These are phyloP conservation scores for Uronychia setigera DNA, from an alignment of 73 alveolate genomes.

Conservation along the genomic window DNA sequence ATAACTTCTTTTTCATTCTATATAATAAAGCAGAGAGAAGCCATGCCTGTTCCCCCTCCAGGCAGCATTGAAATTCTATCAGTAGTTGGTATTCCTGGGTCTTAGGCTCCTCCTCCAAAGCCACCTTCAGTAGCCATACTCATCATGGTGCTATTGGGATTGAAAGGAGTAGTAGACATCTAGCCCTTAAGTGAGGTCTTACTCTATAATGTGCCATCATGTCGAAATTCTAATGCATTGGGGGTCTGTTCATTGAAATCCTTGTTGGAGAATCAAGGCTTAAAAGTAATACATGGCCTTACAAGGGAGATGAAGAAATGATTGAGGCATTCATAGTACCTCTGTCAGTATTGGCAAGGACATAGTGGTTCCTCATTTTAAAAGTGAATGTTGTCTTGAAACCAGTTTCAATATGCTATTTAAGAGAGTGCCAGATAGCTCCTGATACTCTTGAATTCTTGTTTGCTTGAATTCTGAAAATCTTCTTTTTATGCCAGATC, in stretches of 20 bases:
- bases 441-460: slow-evolving; percentile 60
- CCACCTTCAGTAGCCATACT: not conserved
- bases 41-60: slow-evolving; percentile 1
- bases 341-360: slow-evolving; percentile 5
- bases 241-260: not conserved
- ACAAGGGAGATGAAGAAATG: slow-evolving; percentile 20
- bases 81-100: not conserved
- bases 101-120: not conserved
- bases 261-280: not conserved
- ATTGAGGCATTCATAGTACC: slow-evolving; percentile 15
- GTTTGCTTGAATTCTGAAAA: slow-evolving; percentile 26
- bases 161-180: not conserved
- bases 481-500: slow-evolving; percentile 8
- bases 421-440: slow-evolving; percentile 74
- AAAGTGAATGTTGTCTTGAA: slow-evolving; percentile 50
- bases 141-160: not conserved
- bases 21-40: slow-evolving; percentile 37
- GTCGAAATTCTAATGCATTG: not conserved
- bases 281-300: not conserved
- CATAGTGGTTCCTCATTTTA: slow-evolving; percentile 44
- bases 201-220: not conserved
- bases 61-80: slow-evolving; percentile 13
- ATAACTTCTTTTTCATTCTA: slow-evolving; percentile 58
- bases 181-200: no score
- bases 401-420: slow-evolving; percentile 63